Percentiles rank a stretch among this genome's conserved stretches.
phyloP scores from a whole-genome alignment of 139 green algal species.

The Chlamydomonas schloesseri region DNA sequence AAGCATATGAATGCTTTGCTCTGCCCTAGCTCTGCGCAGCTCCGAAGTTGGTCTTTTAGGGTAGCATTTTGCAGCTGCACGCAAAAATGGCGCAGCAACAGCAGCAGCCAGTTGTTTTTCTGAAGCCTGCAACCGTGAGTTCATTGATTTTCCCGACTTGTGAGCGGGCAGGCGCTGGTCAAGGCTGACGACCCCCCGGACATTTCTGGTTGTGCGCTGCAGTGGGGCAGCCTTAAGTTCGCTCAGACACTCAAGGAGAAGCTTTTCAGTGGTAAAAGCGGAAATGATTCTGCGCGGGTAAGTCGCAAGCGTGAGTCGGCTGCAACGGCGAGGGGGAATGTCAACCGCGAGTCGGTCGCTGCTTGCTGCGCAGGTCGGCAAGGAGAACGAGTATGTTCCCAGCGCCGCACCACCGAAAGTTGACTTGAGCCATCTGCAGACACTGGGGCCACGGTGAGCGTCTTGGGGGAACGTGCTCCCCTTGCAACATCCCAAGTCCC shows the following conservation, averaged over 20 bases:
- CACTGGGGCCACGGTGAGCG: too few species aligned
- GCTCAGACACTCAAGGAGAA: constrained; percentile 1
- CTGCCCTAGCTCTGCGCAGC: neutral
- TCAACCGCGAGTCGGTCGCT: neutral
- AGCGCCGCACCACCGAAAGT: too few species aligned
- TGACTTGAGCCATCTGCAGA: too few species aligned
- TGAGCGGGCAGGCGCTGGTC: neutral
- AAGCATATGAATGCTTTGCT: too few species aligned
- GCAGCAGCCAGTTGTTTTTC: neutral
- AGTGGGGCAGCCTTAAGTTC: constrained; percentile 30
- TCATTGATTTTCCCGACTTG: neutral
- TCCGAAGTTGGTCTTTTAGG: neutral
- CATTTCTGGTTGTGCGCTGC: neutral
- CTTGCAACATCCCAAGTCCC: neutral
- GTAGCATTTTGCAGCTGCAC: neutral
- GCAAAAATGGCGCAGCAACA: neutral
- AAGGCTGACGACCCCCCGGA: neutral
- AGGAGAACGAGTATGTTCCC: too few species aligned
- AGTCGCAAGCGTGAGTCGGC: neutral
- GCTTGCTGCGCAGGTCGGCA: neutral
- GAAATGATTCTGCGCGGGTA: neutral
- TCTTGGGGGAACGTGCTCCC: too few species aligned
- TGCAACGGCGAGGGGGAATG: neutral
- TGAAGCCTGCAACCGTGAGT: constrained; percentile 22
- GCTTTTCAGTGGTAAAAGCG: neutral